phyloP scores from a whole-genome alignment of 768 basidiomycete species.

The Dendrothele bispora region DNA sequence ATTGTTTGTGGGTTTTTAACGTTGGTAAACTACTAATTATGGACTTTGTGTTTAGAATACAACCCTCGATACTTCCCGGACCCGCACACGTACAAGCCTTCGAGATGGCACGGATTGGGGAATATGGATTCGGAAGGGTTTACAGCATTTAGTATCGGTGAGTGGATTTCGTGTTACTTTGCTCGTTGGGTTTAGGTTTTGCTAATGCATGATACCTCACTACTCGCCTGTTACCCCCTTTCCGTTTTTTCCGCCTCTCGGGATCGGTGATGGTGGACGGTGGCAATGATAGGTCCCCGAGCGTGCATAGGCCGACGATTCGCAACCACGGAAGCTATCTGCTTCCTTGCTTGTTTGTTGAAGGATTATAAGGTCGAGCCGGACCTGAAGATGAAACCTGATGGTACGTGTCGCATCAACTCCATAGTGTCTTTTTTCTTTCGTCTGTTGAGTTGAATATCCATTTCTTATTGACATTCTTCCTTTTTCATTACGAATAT shows the following conservation, averaged over 20 bases:
- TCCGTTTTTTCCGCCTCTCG: no score
- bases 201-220: conserved; percentile 3
- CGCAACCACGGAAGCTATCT: conserved; percentile 50
- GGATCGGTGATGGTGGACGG: no score
- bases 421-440: no score
- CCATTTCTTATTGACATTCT: no score
- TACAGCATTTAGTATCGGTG: conserved; percentile 48
- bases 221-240: no score
- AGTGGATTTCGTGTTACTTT: neutral
- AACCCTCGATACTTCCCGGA: conserved; percentile 51
- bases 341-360: conserved; percentile 50
- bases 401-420: conserved; percentile 30
- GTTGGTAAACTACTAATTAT: neutral
- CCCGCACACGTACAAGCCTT: conserved; percentile 48
- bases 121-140: conserved; percentile 40
- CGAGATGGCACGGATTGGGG: conserved; percentile 46
- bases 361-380: conserved; percentile 56
- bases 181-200: neutral
- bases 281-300: conserved; percentile 43
- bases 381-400: conserved; percentile 32
- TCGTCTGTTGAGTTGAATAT: no score
- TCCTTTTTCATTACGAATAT: no score
- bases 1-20: neutral
- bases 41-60: conserved; percentile 35
- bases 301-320: conserved; percentile 58